These are phyloP conservation scores for Backusella mclennaniae DNA, from an alignment of 192 early-diverging fungal species.

Conservation along the genomic window DNA sequence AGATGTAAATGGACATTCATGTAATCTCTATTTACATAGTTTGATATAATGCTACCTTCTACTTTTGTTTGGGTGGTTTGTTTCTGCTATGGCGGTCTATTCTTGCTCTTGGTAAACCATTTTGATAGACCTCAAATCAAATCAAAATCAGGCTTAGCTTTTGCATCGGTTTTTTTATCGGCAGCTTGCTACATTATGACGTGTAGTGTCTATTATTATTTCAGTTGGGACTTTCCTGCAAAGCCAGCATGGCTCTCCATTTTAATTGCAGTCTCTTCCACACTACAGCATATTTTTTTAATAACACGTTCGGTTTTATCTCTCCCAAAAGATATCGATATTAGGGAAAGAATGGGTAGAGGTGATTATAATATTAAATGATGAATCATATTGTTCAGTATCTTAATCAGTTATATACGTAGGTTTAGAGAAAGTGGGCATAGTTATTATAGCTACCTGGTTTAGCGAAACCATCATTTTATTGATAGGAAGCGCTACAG, in stretches of 20 bases:
- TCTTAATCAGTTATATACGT: not conserved
- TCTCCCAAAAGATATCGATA: constrained; percentile 61
- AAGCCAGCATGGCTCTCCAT: constrained; percentile 67
- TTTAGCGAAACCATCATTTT: constrained; percentile 55
- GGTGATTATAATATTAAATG: constrained; percentile 33
- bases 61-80: not conserved
- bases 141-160: constrained; percentile 70
- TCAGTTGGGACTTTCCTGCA: constrained; percentile 55
- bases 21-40: not conserved
- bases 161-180: constrained; percentile 62
- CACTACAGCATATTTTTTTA: constrained; percentile 73
- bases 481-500: constrained; percentile 54
- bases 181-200: constrained; percentile 59
- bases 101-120: constrained; percentile 69
- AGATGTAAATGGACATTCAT: not conserved
- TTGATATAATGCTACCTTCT: not conserved
- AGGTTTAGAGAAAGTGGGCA: constrained; percentile 67
- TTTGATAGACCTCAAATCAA: constrained; percentile 68
- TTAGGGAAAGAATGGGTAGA: constrained; percentile 67
- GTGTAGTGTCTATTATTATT: constrained; percentile 59
- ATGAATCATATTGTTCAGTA: not conserved
- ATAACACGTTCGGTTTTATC: constrained; percentile 68
- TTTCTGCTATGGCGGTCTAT: not conserved
- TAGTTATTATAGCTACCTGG: constrained; percentile 57
- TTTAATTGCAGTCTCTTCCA: constrained; percentile 63